These are phyloP conservation scores for Aureobasidium sp. DNA, from an alignment of 2,329 filamentous ascomycete species.

Conservation along the genomic window DNA sequence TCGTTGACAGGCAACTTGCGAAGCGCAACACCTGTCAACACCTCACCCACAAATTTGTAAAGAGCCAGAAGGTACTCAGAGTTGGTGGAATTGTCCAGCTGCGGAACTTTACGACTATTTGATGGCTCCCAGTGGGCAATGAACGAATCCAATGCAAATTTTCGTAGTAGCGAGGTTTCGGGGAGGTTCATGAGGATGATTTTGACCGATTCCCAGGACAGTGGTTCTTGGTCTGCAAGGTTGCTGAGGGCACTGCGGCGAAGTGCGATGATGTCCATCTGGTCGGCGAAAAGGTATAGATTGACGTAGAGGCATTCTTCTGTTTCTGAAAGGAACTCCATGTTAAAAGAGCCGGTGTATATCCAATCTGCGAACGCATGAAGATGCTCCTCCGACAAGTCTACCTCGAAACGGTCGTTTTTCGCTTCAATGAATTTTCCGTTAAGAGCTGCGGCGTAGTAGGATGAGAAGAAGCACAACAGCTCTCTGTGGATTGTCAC, in stretches of 20 bases:
- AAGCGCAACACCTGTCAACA: background rate
- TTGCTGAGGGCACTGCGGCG: background rate
- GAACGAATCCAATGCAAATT: background rate
- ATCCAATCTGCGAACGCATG: background rate
- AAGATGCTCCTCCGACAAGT: background rate
- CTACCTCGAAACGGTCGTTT: background rate
- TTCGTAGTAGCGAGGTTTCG: background rate
- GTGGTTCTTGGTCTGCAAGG: background rate
- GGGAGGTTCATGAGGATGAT: background rate
- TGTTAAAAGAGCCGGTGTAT: background rate
- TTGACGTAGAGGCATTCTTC: background rate
- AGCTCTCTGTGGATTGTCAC: background rate
- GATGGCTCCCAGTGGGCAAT: background rate
- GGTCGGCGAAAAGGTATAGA: background rate
- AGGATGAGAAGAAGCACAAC: background rate
- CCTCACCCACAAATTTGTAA: background rate
- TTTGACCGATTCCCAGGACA: background rate
- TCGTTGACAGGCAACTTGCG: background rate
- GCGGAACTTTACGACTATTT: too few species aligned
- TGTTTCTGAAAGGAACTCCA: background rate
- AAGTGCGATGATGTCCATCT: background rate
- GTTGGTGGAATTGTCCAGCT: background rate
- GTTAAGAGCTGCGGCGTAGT: background rate
- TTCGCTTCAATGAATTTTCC: background rate
- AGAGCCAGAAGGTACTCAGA: background rate